Conservation (phyloP, 2,329 filamentous ascomycete species). For the Talaromyces sp. region DNA sequence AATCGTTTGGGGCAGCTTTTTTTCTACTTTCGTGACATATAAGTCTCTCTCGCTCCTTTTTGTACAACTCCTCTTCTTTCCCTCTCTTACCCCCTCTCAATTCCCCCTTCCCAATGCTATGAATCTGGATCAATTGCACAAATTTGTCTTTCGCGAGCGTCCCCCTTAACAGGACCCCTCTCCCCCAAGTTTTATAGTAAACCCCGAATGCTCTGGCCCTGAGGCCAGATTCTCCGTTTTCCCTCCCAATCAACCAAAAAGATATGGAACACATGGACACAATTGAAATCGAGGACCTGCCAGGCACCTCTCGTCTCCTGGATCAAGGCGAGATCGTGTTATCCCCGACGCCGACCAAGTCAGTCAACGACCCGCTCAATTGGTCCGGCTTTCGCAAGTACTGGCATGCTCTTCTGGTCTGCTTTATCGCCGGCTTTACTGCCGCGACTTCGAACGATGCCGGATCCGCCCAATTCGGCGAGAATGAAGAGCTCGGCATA, state of each 20-base stretch:
- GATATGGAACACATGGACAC: conserved; percentile 2
- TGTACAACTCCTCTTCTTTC: not conserved
- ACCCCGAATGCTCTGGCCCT: conserved; percentile 8
- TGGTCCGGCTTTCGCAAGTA: conserved; percentile 47
- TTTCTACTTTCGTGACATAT: not conserved
- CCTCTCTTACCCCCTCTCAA: not conserved
- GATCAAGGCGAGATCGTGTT: conserved; percentile 45
- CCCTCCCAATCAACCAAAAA: conserved; percentile 11
- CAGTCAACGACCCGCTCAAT: conserved; percentile 51
- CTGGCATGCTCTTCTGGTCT: conserved; percentile 50
- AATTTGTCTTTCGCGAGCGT: conserved; percentile 9
- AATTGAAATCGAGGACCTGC: conserved; percentile 15
- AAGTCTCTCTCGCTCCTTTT: not conserved
- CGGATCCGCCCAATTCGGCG: conserved; percentile 48
- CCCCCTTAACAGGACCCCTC: conserved; percentile 4
- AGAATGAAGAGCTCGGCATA: conserved; percentile 49
- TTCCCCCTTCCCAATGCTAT: conserved; percentile 1
- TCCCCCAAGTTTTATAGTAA: not conserved
- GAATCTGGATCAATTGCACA: conserved; percentile 5
- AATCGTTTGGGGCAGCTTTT: not conserved
- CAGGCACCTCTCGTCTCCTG: conserved; percentile 23
- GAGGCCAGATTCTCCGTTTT: conserved; percentile 5
- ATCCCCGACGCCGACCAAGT: conserved; percentile 50
- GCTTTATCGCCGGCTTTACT: conserved; percentile 52
- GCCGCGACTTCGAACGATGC: conserved; percentile 55